Percentiles rank a stretch among this genome's conserved stretches.
Evolutionary conservation across 192 early-diverging fungal genomes (phyloP).

Genomic region (Mortierella hygrophila): DNA sequence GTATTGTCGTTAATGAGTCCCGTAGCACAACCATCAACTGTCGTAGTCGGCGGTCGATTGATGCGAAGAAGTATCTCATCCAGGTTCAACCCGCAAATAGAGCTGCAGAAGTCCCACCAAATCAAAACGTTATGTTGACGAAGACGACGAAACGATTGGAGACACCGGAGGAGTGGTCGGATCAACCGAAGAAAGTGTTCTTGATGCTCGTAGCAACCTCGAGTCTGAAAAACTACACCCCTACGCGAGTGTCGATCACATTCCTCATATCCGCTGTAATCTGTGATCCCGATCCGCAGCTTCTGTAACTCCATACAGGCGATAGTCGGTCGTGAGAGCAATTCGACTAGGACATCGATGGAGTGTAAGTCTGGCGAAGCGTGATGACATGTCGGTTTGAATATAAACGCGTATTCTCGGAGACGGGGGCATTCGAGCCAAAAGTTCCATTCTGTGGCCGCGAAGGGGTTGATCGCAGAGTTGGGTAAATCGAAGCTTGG

Average conservation of each 20-base stretch:
- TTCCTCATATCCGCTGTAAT: background rate
- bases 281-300: background rate
- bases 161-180: background rate
- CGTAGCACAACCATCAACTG: background rate
- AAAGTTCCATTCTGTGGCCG: background rate
- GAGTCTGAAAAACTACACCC: background rate
- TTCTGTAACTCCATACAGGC: background rate
- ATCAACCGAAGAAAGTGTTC: too few relatives aligned
- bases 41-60: background rate
- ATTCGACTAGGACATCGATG: background rate
- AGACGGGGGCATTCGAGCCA: background rate
- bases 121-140: background rate
- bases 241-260: background rate
- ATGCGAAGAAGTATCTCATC: background rate
- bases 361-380: background rate
- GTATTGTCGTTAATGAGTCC: background rate
- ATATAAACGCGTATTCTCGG: background rate
- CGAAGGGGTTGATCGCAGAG: background rate
- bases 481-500: background rate
- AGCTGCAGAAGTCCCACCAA: background rate
- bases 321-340: background rate
- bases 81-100: background rate
- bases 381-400: background rate
- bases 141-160: background rate
- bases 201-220: background rate